Base-by-base conservation (phyloP, 805 yeast species). In the Myxozyma melibiosi region DNA sequence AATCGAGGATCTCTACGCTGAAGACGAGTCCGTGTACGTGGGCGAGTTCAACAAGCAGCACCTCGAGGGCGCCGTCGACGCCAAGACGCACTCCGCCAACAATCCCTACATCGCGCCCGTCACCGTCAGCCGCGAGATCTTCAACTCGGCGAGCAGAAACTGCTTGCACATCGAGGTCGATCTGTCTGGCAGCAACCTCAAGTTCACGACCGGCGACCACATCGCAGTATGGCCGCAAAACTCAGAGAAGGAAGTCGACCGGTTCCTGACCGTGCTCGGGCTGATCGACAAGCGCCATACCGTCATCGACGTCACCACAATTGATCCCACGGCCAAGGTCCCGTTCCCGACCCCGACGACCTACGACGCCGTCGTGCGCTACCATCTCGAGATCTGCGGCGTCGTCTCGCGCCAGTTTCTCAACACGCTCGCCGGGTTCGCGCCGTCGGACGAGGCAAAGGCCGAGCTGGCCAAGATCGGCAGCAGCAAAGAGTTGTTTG, bases 191-290 rank as follows among this genome's bases (percentile, higher is more conserved):
- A 79, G 92, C 3, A 86, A 85, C 67, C 76, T 94, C 68, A 84
- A 85, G 66, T 92, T 92, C 73, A 78, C 92, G 46, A 92, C 99
- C 3, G 99, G 99, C 72, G 99, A 92, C 71, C 98, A 92, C 74
- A 74, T 94, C 61, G 98, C 96, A 14, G 77, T 94, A 55, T 89
- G 97, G 95, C 94, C 97, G 34, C 88, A 94, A 24, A 92, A 92
- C 73, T 77, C 96, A 1, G 78, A 85, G 68, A 89, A 84, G 70
- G 83, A 87, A 66, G 85, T 90, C 33, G 78, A 75, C n/a, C 76
- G 78, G 41, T 86, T 94, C 65, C 74, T 86, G 58, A 65, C 74
- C 44, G 84, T 87, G 4, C 82, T 92, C 53, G 85, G 81, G 33
- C 77, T 87, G 57, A 66, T 72, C 13, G 77, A 70, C 31, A 82